These are phyloP conservation scores for Leccinum rimulosum DNA, from an alignment of 768 basidiomycete genomes.

Conservation along the genomic window DNA sequence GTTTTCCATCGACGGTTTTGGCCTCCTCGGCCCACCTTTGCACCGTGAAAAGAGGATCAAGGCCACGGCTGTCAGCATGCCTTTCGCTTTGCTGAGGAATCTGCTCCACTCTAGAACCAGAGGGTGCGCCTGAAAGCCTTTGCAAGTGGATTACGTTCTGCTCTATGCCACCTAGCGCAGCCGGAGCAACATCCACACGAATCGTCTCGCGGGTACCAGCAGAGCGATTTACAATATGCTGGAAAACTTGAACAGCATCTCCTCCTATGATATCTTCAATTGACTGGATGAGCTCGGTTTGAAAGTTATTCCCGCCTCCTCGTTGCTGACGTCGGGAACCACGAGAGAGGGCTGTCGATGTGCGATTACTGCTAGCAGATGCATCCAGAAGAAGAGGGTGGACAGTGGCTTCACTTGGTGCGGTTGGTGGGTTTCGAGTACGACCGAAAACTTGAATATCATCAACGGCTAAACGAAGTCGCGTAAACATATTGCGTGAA, in stretches of 20 bases:
- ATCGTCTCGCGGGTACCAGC: conserved; percentile 63
- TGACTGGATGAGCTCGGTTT: conserved; percentile 64
- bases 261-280: conserved; percentile 81
- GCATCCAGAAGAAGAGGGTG: conserved; percentile 82
- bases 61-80: conserved; percentile 44
- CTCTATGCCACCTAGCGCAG: conserved; percentile 58
- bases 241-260: conserved; percentile 79
- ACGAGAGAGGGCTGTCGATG: conserved; percentile 44
- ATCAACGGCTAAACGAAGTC: conserved; percentile 42
- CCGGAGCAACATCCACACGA: conserved; percentile 72
- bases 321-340: conserved; percentile 56
- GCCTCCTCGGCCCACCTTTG: conserved; percentile 91
- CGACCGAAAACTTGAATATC: conserved; percentile 64
- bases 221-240: conserved; percentile 71
- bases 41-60: conserved; percentile 76
- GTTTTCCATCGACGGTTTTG: conserved; percentile 75
- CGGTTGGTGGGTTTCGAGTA: conserved; percentile 46
- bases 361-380: conserved; percentile 43
- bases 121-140: conserved; percentile 44
- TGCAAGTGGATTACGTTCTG: conserved; percentile 49
- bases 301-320: conserved; percentile 44
- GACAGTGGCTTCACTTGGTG: conserved; percentile 66
- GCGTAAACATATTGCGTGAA: background rate
- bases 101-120: conserved; percentile 64
- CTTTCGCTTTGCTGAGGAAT: conserved; percentile 44